Base-by-base conservation (phyloP, 2,329 filamentous ascomycete species). In the Sporothrix mexicana region DNA sequence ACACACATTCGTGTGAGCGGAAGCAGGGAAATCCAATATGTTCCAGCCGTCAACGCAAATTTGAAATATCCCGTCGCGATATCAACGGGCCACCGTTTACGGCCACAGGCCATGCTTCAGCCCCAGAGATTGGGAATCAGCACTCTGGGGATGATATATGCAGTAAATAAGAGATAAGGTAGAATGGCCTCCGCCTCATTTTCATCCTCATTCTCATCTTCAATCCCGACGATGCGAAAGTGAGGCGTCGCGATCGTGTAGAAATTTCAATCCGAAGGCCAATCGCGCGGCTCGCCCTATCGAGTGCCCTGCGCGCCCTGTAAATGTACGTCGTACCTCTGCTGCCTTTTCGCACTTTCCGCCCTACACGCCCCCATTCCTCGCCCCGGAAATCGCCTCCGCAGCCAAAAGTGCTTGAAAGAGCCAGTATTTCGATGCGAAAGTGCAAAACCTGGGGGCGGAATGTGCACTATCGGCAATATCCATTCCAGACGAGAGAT, bases 401-500 rank as follows among this genome's bases (percentile, higher is more conserved):
- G 59, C 41, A 45, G 59, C 59, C 17, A 23, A 41, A 64, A 41
- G 57, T 36, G 30, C 3, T 36, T 9, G 13, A 41, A 64, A 41
- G 57, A 6, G 30, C 3, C 7, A 7, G 30, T 36, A 36, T 36
- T 36, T 4, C 30, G 30, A 36, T 36, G 30, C 7, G 5, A 36
- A 36, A 36, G 30, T 36, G 30, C 30, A 36, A 36, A 36, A 36
- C 30, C 36, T 43, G 36, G 59, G 59, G 59, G 9, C 55, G 55
- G 51, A n/a, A 59, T 7, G 55, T 59, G 55, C 23, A 59, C 25
- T 59, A 59, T 36, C 25, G 25, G 55, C 55, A 59, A 59, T 36
- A 59, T 59, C 13, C 10, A n/a, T 5, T 53, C 15, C 51, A 17
- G 17, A 53, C 9, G 51, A 20, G 25, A 10, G 13, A 25, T 3